Evolutionary conservation across 345 rosid genomes (phyloP), one percentile per base, ranked within the genome.

Genomic region (Pistacia vera): DNA sequence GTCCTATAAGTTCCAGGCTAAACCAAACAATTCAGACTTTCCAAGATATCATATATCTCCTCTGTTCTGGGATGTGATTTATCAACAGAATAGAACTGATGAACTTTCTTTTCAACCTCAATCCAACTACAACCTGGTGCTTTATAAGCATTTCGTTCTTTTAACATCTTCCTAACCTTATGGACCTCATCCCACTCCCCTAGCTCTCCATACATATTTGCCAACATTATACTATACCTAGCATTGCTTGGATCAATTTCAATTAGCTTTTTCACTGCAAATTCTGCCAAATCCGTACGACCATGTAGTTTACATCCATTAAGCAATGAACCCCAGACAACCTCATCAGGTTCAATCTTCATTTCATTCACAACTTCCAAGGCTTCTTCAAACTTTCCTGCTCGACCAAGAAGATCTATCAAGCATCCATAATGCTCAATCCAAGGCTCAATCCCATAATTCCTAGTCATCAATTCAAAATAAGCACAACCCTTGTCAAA

Each of bases 111-210:
- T 68, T 92, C 91, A 49, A 94, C 84, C 88, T 88, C 91, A 63
- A 94, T 86, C 98, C 96, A 92, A 81, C 98, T 94, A 80, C 97
- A 92, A 59, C 97, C 97, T 10, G 97, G 94, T 28, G 83, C 84
- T 86, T 94, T 90, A 75, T 79, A 83, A 65, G 93, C 90, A 80
- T 87, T 86, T 59, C 76, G 84, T 28, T 89, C 83, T 74, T 86
- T 89, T 65, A 92, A 78, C 83, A 25, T 85, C 84, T 83, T 94
- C 79, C 98, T 87, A 60, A 90, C 88, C 71, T 11, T 79, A 4
- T 90, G 82, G 62, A 80, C 94, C 68, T 88, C 91, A 52, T 90
- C 93, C 97, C 97, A 94, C 59, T 90, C 83, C 71, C 94, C 97
- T 44, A 86, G 83, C 76, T 84, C 92, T 12, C 85, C 96, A 63